These are phyloP conservation scores for Adansonia madagascariensis DNA, from an alignment of 441 rosid genomes.

Conservation along the genomic window DNA sequence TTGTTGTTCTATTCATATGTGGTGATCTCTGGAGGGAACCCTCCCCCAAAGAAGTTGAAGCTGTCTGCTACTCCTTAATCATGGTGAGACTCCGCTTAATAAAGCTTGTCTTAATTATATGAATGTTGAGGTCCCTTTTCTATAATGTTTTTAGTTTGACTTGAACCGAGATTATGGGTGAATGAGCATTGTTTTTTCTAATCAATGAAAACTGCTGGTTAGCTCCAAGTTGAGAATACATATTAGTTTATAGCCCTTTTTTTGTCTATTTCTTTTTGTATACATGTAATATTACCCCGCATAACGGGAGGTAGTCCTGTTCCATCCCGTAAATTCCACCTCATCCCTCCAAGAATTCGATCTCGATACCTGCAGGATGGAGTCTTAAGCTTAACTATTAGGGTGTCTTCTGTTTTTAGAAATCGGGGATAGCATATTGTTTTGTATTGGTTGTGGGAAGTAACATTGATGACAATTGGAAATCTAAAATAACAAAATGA, in stretches of 20 bases:
- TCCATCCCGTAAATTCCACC: too few species aligned
- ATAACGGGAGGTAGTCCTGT: neutral
- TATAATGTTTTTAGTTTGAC: neutral
- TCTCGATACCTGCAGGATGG: too few species aligned
- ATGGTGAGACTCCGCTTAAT: slow-evolving; percentile 29
- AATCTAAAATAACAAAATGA: too few species aligned
- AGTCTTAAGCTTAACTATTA: too few species aligned
- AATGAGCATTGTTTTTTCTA: too few species aligned
- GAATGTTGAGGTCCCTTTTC: neutral
- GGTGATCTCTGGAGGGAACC: slow-evolving; percentile 87
- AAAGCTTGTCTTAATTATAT: slow-evolving; percentile 22
- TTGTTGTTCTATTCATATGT: slow-evolving; percentile 75
- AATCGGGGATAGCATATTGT: neutral
- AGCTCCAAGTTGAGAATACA: neutral
- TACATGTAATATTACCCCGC: too few species aligned
- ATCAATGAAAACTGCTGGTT: slow-evolving; percentile 1
- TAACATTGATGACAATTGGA: neutral
- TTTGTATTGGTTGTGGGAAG: neutral
- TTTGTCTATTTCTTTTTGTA: too few species aligned
- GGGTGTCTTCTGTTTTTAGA: too few species aligned
- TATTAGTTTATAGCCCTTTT: too few species aligned
- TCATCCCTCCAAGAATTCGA: too few species aligned
- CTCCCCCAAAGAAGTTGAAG: slow-evolving; percentile 86
- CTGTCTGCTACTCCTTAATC: slow-evolving; percentile 43
- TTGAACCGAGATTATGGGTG: too few species aligned